These are phyloP conservation scores for Incumbomyces delicatus DNA, from an alignment of 2,329 filamentous ascomycete species.

Conservation along the genomic window DNA sequence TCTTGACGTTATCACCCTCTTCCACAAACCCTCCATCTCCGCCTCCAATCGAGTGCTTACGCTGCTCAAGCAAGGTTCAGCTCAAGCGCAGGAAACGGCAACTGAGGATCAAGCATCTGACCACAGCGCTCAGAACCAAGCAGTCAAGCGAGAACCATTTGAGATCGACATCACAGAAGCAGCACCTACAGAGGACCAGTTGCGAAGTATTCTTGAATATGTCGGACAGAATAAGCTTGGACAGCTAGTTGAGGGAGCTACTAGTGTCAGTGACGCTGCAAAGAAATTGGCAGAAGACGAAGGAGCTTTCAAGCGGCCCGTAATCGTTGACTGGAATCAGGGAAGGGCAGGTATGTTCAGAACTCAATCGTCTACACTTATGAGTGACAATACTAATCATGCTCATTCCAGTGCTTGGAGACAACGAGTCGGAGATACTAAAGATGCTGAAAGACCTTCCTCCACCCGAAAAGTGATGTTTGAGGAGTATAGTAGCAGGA, in stretches of 20 bases:
- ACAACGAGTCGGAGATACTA: slow-evolving; percentile 79
- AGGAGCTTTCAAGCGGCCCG: slow-evolving; percentile 61
- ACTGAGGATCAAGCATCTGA: slow-evolving; percentile 67
- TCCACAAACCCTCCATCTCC: slow-evolving; percentile 70
- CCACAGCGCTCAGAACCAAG: slow-evolving; percentile 49
- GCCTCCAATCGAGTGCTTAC: slow-evolving; percentile 64
- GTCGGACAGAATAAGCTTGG: slow-evolving; percentile 52
- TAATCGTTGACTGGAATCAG: slow-evolving; percentile 93
- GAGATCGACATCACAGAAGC: slow-evolving; percentile 77
- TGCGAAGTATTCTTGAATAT: slow-evolving; percentile 76
- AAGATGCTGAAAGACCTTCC: slow-evolving; percentile 56
- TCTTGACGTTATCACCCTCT: slow-evolving; percentile 88
- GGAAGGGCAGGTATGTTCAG: slow-evolving; percentile 56
- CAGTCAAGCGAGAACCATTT: slow-evolving; percentile 57
- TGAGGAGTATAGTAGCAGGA: slow-evolving; percentile 25
- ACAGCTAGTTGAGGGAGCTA: slow-evolving; percentile 66
- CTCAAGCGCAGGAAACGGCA: slow-evolving; percentile 55
- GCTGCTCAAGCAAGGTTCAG: slow-evolving; percentile 70
- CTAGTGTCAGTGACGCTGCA: slow-evolving; percentile 64
- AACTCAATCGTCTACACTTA: background rate
- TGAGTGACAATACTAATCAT: slow-evolving; percentile 6
- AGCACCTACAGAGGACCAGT: slow-evolving; percentile 69
- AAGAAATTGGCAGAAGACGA: slow-evolving; percentile 63
- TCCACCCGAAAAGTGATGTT: no score
- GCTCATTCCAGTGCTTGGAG: slow-evolving; percentile 48